These are phyloP conservation scores for Phaeodactylum tricornutum DNA, from an alignment of 108 stramenopile species.

Conservation along the genomic window DNA sequence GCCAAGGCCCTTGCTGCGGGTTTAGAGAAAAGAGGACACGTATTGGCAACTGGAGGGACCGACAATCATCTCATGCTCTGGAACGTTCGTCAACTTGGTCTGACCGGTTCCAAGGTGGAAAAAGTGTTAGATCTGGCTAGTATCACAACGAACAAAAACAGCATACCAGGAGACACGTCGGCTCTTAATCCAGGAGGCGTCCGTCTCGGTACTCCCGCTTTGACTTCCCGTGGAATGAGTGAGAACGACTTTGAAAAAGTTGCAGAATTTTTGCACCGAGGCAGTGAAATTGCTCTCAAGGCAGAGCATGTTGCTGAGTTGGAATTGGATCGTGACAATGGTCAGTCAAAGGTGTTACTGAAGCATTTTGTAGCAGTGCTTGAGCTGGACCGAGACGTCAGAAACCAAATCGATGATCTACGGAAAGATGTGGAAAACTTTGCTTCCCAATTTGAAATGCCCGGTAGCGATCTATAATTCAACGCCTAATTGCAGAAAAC, in stretches of 20 bases:
- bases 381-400: conserved; percentile 23
- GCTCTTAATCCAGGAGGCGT: conserved; percentile 99
- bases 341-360: conserved; percentile 59
- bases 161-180: conserved; percentile 92
- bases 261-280: conserved; percentile 92
- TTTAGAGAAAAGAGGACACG: conserved; percentile 76
- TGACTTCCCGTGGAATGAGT: conserved; percentile 81
- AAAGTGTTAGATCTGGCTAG: conserved; percentile 87
- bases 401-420: conserved; percentile 32
- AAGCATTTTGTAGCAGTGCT: conserved; percentile 67
- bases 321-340: conserved; percentile 26
- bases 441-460: conserved; percentile 62
- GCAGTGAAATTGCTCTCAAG: conserved; percentile 68
- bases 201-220: conserved; percentile 90
- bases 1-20: conserved; percentile 82
- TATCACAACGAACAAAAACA: conserved; percentile 99
- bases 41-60: conserved; percentile 95
- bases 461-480: conserved; percentile 24
- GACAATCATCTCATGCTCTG: conserved; percentile 99
- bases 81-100: conserved; percentile 90
- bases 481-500: too few species aligned
- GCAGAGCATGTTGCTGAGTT: conserved; percentile 54
- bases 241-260: conserved; percentile 92
- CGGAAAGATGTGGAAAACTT: conserved; percentile 67
- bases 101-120: conserved; percentile 97